phyloP scores from a whole-genome alignment of 1,139 yeast species.

The Blastobotrys illinoisensis region DNA sequence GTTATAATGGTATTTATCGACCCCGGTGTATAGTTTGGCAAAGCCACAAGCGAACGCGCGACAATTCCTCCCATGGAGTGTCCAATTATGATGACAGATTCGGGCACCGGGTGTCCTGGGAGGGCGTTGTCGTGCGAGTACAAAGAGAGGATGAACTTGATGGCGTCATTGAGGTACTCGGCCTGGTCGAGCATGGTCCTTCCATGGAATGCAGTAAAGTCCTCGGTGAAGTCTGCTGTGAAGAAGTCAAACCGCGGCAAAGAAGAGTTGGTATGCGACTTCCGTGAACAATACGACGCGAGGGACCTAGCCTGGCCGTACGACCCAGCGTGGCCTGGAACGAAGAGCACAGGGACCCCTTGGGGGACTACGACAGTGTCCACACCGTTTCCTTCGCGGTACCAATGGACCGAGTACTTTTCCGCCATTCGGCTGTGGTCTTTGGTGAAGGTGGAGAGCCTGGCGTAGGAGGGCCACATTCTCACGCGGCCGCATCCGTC shows the following conservation, averaged over 20 bases:
- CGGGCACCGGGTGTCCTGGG: constrained; percentile 36
- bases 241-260: constrained; percentile 43
- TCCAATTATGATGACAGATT: constrained; percentile 73
- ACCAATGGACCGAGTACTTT: constrained; percentile 74
- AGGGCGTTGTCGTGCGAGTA: constrained; percentile 35
- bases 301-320: constrained; percentile 84
- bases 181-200: constrained; percentile 91
- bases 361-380: constrained; percentile 36
- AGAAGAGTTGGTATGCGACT: constrained; percentile 1
- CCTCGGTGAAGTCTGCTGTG: constrained; percentile 91
- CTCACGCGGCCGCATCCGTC: constrained; percentile 41
- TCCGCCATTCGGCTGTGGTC: constrained; percentile 67
- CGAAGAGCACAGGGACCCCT: constrained; percentile 85
- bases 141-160: constrained; percentile 63
- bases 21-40: constrained; percentile 65
- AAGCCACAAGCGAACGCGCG: constrained; percentile 69
- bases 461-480: constrained; percentile 34
- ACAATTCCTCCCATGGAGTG: constrained; percentile 99
- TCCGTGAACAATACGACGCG: constrained; percentile 57
- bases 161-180: constrained; percentile 85
- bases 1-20: constrained; percentile 84
- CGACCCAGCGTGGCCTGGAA: constrained; percentile 98
- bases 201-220: constrained; percentile 95
- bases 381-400: constrained; percentile 51
- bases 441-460: constrained; percentile 46